Base-by-base conservation (phyloP, 306 rosid genomes). In the Acacia acuminata region DNA sequence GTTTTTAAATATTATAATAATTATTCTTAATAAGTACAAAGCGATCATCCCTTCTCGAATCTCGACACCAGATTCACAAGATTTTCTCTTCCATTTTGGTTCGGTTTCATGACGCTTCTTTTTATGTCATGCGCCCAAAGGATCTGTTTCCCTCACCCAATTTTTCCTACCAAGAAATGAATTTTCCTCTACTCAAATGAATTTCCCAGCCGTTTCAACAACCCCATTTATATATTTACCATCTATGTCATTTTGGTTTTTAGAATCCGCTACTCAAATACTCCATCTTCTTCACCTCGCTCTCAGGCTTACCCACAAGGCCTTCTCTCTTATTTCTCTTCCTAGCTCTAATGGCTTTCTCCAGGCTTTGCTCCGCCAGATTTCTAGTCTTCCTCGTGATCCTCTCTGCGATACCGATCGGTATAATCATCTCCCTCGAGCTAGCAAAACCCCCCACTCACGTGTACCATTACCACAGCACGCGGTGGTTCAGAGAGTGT, bases 401-500 rank as follows among this genome's bases (percentile, higher is more conserved):
- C 3, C 32, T 93, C 47, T 86, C 94, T 0, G 96, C 99, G 78
- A 45, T 95, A 38, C 97, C 99, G 43, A 34, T 95, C 15, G 93
- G 92, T 55, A 84, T 87, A 78, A 87, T 95, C 85, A 44, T 92
- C 48, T 90, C 97, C 2, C 73, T 93, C 2, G 98, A 95, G 87
- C 86, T 90, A 48, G 85, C 93, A 19, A 56, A 81, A 2, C 90
- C 94, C 42, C 2, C 90, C 3, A 85, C 90, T 63, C 96, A 92
- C 71, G 92, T 92, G 25, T 95, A 87, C 68, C 82, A 83, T 86
- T 95, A 95, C 78, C 93, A 89, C 87, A 82, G 94, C 87, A 2
- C 80, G 66, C 89, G 96, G 44, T 93, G 87, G 91, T 77, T 95
- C 63, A 83, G 91, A 69, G 99, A 95, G 83, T 88, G 93, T 72